Conservation (phyloP, 2,329 filamentous ascomycete species). For the Paracorniculantispora psalliotae region DNA sequence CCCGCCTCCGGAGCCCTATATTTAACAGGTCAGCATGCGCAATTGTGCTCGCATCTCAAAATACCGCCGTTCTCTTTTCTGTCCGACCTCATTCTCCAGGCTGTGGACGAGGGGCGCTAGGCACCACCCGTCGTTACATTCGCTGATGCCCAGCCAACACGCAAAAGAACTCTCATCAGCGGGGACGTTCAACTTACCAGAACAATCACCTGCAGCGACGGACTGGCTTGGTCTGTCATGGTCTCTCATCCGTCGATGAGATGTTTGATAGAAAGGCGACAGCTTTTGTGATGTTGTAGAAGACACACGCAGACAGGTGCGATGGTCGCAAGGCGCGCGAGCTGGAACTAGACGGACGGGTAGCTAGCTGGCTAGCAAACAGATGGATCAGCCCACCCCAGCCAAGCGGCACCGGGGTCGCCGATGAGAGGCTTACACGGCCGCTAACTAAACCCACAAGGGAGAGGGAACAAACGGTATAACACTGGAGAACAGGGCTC, state of each 20-base stretch:
- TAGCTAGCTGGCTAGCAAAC: neutral
- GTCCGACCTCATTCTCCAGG: neutral
- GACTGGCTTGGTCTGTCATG: conserved; percentile 27
- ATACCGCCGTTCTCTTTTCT: neutral
- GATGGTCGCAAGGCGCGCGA: neutral
- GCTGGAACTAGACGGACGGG: neutral
- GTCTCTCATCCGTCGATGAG: conserved; percentile 11
- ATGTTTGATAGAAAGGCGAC: neutral
- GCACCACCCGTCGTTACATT: neutral
- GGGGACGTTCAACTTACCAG: conserved; percentile 50
- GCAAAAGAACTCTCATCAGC: neutral
- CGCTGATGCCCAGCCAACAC: neutral
- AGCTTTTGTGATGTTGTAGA: neutral
- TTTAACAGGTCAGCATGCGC: neutral
- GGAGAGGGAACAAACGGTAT: neutral
- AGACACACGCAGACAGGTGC: neutral
- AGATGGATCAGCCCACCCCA: neutral
- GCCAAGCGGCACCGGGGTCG: conserved; percentile 2
- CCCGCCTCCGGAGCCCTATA: conserved; percentile 83
- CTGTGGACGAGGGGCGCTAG: conserved; percentile 4
- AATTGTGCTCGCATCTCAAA: too few relatives aligned
- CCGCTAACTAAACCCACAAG: neutral
- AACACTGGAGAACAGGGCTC: neutral
- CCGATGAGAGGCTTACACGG: conserved; percentile 10
- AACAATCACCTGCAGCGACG: conserved; percentile 68